Conservation (phyloP, 306 rosid species). For the Cajanus cajan region DNA sequence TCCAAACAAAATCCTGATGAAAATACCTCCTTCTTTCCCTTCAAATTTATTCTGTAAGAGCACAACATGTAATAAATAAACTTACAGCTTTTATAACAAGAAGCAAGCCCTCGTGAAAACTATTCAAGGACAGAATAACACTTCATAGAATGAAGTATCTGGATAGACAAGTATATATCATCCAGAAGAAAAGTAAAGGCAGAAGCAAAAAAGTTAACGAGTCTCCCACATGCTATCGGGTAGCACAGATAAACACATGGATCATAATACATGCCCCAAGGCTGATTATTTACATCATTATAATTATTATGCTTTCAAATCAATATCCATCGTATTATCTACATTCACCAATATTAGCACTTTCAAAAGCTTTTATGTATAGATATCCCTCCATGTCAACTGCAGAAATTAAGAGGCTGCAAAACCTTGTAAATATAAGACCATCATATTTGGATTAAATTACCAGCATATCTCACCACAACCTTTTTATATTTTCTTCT, state of each 20-base stretch:
- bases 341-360: background rate
- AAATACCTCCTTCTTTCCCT: slow-evolving; percentile 60
- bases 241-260: background rate
- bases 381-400: background rate
- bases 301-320: background rate
- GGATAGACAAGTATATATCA: slow-evolving; percentile 5
- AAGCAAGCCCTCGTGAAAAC: slow-evolving; percentile 20
- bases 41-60: slow-evolving; percentile 67
- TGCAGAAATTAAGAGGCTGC: background rate
- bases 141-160: background rate
- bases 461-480: background rate
- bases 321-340: background rate
- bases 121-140: slow-evolving; percentile 1
- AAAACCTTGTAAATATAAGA: background rate
- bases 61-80: slow-evolving; percentile 27
- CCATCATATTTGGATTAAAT: background rate
- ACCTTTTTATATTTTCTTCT: background rate
- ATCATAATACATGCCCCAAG: background rate
- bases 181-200: slow-evolving; percentile 9
- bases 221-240: background rate
- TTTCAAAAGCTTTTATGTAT: background rate
- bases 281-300: slow-evolving; percentile 3
- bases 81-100: slow-evolving; percentile 14
- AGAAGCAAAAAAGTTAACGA: background rate
- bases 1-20: slow-evolving; percentile 73